A percentile compares a stretch with the other conserved stretches of the same genome.
Evolutionary conservation across 2,329 filamentous ascomycete species (phyloP).

Genomic region (Drechslerella stenobrocha): DNA sequence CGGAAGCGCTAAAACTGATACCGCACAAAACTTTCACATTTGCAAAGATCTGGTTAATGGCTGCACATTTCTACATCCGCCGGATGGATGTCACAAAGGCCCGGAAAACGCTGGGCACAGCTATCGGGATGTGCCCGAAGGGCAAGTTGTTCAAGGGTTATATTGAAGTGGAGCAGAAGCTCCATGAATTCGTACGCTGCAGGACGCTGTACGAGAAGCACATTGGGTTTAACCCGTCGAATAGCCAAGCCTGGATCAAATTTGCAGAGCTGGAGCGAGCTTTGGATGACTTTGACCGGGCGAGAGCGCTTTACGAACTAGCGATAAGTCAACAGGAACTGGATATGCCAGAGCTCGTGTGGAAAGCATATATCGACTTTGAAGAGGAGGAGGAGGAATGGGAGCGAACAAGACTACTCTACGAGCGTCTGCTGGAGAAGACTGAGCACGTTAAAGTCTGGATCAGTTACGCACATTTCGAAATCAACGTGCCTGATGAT

Average conservation of each 20-base stretch:
- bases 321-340: slow-evolving; percentile 78
- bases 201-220: slow-evolving; percentile 92
- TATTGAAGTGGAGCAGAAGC: slow-evolving; percentile 84
- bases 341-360: slow-evolving; percentile 96
- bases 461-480: slow-evolving; percentile 98
- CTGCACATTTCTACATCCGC: slow-evolving; percentile 88
- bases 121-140: slow-evolving; percentile 93
- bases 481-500: slow-evolving; percentile 85
- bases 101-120: slow-evolving; percentile 83
- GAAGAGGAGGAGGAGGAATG: slow-evolving; percentile 95
- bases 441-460: slow-evolving; percentile 99
- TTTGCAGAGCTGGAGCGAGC: slow-evolving; percentile 92
- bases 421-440: slow-evolving; percentile 88
- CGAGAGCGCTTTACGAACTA: slow-evolving; percentile 87
- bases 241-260: slow-evolving; percentile 92
- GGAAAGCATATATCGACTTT: slow-evolving; percentile 99
- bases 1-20: slow-evolving; percentile 80
- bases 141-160: slow-evolving; percentile 94
- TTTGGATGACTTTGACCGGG: slow-evolving; percentile 83
- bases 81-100: slow-evolving; percentile 77
- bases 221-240: slow-evolving; percentile 85
- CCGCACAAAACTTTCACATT: slow-evolving; percentile 98
- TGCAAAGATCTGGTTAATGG: slow-evolving; percentile 92
- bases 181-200: slow-evolving; percentile 92
- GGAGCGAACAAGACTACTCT: slow-evolving; percentile 75